Base-by-base conservation (phyloP, 345 rosid genomes). In the Pistacia integerrima region DNA sequence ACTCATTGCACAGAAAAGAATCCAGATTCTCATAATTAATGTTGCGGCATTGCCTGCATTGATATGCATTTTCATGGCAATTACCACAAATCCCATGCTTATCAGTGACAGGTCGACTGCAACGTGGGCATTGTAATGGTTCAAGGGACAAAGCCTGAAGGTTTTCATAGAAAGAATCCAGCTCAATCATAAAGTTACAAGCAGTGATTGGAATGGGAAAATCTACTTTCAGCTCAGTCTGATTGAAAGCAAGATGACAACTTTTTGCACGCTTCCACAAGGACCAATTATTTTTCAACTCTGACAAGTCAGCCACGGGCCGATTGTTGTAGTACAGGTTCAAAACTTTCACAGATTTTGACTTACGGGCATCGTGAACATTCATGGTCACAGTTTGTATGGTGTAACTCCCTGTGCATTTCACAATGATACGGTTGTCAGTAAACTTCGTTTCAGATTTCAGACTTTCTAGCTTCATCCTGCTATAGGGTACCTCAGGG, bases 21-120 rank as follows among this genome's bases (percentile, higher is more conserved):
- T 96, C 97, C 76, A 93, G 85, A 87, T 92, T 96, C 78, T 96
- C 99, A 72, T 96, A 96, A 80, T 96, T 93, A 63, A 96, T 96
- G 84, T 96, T 93, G 82, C 99, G 99, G 78, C 99, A 96, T 82
- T 96, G 98, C 88, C 99, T 88, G 91, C 99, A 96, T 81, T 96
- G 99, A 82, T 96, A 96, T 64, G 99, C 98, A 89, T 96, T 96
- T 86, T 96, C 99, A 78, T 96, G 99, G 85, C 99, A 96, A 79
- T 92, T 96, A 85, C 95, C 7, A 79, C 99, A 96, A 82, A 92
- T 92, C 73, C 99, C 99, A 85, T 96, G 98, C 90, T 85, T 96
- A 85, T 96, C 98, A 72, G 92, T 92, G 67, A 96, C 98, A 69
- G 98, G 90, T 66, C 98, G 89, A 84, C 95, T 93, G 85, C 99